Percentiles rank a stretch among this genome's conserved stretches.
phyloP scores from a whole-genome alignment of 1,284 basidiomycete species.

The Ceratobasidium sp. region DNA sequence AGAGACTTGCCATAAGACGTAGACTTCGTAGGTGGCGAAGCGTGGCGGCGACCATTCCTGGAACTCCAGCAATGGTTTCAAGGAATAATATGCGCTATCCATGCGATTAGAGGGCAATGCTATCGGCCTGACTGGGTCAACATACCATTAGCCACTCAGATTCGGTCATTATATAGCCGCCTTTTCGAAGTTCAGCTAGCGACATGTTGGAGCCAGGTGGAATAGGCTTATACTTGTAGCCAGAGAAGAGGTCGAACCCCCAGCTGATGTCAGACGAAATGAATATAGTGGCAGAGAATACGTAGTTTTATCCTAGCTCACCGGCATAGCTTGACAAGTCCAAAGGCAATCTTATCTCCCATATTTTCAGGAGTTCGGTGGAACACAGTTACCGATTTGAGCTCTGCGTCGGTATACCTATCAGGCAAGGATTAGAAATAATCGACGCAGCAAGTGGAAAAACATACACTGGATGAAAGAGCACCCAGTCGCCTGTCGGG shows the following conservation, averaged over 20 bases:
- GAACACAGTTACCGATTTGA: background rate
- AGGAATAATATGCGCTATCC: conserved; percentile 85
- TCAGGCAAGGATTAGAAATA: background rate
- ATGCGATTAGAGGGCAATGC: conserved; percentile 22
- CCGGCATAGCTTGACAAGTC: conserved; percentile 27
- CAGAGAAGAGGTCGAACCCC: conserved; percentile 79
- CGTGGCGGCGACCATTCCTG: conserved; percentile 93
- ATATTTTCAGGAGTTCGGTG: conserved; percentile 2
- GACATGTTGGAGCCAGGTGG: conserved; percentile 68
- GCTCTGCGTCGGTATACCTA: conserved; percentile 21
- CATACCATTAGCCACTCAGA: conserved; percentile 79
- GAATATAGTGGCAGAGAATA: background rate
- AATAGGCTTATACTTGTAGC: conserved; percentile 80
- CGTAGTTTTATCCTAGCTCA: background rate
- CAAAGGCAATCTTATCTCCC: conserved; percentile 32
- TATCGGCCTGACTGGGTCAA: conserved; percentile 21
- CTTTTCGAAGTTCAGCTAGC: conserved; percentile 74
- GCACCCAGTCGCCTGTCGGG: conserved; percentile 40
- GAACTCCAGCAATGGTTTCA: conserved; percentile 91
- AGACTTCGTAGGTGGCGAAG: conserved; percentile 85
- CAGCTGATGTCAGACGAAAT: conserved; percentile 56
- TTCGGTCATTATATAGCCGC: conserved; percentile 77
- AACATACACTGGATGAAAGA: conserved; percentile 37
- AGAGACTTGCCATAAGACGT: conserved; percentile 74
- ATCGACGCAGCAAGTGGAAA: background rate